Evolutionary conservation across 768 basidiomycete species (phyloP).

Genomic region (Tulasnella sp.): DNA sequence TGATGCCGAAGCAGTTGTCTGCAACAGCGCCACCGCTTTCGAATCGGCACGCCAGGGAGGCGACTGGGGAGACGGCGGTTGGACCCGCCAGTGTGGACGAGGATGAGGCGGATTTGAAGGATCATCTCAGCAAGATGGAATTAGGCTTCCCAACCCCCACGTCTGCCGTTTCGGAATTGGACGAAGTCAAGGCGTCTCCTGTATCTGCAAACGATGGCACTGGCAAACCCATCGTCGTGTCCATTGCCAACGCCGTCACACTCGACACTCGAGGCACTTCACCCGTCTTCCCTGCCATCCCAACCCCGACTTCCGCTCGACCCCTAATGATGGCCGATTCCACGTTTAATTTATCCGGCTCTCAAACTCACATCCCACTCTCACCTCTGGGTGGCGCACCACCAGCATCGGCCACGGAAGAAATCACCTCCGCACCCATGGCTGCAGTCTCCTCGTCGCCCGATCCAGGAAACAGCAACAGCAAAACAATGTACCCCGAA

Average conservation of each 20-base stretch:
- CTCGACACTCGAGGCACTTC: neutral
- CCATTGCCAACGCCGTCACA: neutral
- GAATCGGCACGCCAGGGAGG: neutral
- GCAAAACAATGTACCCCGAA: neutral
- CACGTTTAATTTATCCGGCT: neutral
- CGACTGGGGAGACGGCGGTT: neutral
- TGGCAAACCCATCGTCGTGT: neutral
- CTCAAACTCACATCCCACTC: neutral
- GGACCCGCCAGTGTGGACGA: neutral
- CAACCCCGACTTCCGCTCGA: neutral
- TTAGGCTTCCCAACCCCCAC: neutral
- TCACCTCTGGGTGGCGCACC: neutral
- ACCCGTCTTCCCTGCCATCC: neutral
- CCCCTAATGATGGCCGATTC: neutral
- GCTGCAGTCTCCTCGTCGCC: neutral
- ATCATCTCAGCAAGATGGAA: conserved; percentile 4
- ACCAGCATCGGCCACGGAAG: neutral
- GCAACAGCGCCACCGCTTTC: neutral
- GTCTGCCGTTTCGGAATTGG: neutral
- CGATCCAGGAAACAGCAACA: neutral
- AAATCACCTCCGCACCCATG: neutral
- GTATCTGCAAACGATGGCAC: neutral
- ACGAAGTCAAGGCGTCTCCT: neutral
- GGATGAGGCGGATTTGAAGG: neutral
- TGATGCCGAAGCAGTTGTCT: conserved; percentile 8